A percentile compares a stretch with the other conserved stretches of the same genome.
Evolutionary conservation across 805 yeast species (phyloP).

Genomic region (Grigorovia transvaalensis): DNA sequence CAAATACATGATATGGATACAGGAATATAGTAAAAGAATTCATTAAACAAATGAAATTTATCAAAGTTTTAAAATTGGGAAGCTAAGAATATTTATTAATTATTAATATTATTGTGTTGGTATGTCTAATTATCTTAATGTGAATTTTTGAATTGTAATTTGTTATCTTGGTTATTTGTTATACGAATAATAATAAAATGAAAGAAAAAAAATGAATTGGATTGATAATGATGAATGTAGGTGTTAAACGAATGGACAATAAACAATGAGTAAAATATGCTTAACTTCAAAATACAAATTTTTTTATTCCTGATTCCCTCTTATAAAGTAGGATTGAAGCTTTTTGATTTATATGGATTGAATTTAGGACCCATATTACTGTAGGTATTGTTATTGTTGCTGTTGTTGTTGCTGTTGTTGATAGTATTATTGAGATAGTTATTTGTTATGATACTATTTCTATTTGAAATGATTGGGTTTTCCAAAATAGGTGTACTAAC

Average conservation of each 20-base stretch:
- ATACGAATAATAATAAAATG: not conserved
- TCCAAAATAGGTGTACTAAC: not conserved
- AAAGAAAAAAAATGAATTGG: no score
- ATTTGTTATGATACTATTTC: not conserved
- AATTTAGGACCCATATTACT: slow-evolving; percentile 28
- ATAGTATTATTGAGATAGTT: no score
- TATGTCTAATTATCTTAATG: not conserved
- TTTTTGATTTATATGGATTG: slow-evolving; percentile 57
- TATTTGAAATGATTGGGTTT: not conserved
- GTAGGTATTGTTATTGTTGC: slow-evolving; percentile 2
- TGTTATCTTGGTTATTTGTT: not conserved
- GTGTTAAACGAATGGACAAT: not conserved
- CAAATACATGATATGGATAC: not conserved
- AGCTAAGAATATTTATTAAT: not conserved
- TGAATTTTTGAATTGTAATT: not conserved
- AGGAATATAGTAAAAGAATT: not conserved
- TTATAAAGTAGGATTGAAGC: slow-evolving; percentile 43
- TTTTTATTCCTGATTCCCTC: not conserved
- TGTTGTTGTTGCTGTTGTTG: no score
- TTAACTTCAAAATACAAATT: not conserved
- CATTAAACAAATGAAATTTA: not conserved
- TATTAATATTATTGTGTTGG: not conserved
- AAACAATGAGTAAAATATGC: not conserved
- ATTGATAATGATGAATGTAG: not conserved
- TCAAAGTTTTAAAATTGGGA: not conserved